Evolutionary conservation across 2,329 filamentous ascomycete species (phyloP).

Genomic region (Dothiorella sarmentorum): DNA sequence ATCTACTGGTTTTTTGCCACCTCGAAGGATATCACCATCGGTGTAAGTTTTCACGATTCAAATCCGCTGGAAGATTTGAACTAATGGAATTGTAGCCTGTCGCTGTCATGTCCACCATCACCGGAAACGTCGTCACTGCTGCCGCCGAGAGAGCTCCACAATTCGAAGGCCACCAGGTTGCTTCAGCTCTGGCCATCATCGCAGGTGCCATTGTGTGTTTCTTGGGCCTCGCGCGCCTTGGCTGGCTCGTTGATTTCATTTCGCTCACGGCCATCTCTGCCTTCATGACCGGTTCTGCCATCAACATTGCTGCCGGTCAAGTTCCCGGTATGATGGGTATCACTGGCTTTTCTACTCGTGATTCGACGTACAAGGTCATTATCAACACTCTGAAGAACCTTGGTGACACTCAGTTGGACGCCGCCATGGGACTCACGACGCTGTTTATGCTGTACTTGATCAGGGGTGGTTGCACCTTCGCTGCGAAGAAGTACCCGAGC

Average conservation of each 20-base stretch:
- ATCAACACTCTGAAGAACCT: constrained; percentile 80
- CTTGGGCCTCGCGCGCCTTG: constrained; percentile 74
- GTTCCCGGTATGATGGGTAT: constrained; percentile 80
- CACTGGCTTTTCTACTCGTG: constrained; percentile 68
- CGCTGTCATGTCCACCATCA: constrained; percentile 89
- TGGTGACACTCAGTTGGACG: constrained; percentile 65
- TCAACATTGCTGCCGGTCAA: constrained; percentile 84
- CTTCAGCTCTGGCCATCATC: constrained; percentile 75
- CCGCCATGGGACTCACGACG: constrained; percentile 81
- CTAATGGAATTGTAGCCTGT: constrained; percentile 60
- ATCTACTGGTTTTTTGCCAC: constrained; percentile 98
- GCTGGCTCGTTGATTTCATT: constrained; percentile 93
- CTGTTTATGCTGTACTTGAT: constrained; percentile 70
- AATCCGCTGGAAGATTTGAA: not conserved
- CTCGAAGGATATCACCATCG: constrained; percentile 97
- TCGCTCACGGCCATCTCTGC: constrained; percentile 86
- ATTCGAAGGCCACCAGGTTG: constrained; percentile 63
- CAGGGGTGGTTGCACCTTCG: constrained; percentile 60
- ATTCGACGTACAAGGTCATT: constrained; percentile 75
- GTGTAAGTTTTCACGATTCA: constrained; percentile 55
- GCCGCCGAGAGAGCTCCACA: constrained; percentile 56
- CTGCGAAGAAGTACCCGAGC: constrained; percentile 66
- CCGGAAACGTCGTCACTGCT: constrained; percentile 73
- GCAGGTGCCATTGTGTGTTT: constrained; percentile 74
- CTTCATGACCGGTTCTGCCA: constrained; percentile 95